These are phyloP conservation scores for Pseudocercospora macadamiae DNA, from an alignment of 2,329 filamentous ascomycete species.

Conservation along the genomic window DNA sequence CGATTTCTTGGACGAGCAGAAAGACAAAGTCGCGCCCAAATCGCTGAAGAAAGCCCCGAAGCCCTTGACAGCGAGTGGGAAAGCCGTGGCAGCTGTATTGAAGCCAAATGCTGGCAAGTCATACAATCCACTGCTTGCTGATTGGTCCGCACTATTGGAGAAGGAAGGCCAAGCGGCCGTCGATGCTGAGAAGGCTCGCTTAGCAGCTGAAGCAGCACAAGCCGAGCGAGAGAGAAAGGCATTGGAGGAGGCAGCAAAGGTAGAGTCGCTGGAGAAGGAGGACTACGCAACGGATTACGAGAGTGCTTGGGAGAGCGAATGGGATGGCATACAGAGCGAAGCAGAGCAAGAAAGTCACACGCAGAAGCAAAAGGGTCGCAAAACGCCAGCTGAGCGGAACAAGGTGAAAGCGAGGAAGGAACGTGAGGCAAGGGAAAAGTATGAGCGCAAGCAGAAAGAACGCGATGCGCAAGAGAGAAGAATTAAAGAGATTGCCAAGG, in stretches of 20 bases:
- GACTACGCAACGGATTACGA: conserved; percentile 67
- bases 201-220: conserved; percentile 69
- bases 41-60: conserved; percentile 78
- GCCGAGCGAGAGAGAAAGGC: conserved; percentile 68
- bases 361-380: conserved; percentile 75
- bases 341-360: conserved; percentile 67
- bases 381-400: conserved; percentile 85
- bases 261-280: conserved; percentile 71
- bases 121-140: conserved; percentile 87
- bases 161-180: conserved; percentile 78
- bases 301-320: conserved; percentile 89
- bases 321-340: conserved; percentile 58
- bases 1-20: conserved; percentile 65
- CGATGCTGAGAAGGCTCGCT: conserved; percentile 73
- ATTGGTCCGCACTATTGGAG: conserved; percentile 77
- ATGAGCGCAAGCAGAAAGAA: conserved; percentile 74
- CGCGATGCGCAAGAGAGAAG: conserved; percentile 71
- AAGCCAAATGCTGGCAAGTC: conserved; percentile 82
- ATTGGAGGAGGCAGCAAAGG: conserved; percentile 72
- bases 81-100: conserved; percentile 74
- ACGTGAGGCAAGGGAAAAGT: conserved; percentile 74
- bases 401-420: conserved; percentile 87
- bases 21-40: conserved; percentile 69
- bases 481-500: conserved; percentile 70
- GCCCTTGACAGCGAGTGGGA: conserved; percentile 81